These are phyloP conservation scores for Diaporthe velutina DNA, from an alignment of 2,329 filamentous ascomycete genomes.

Conservation along the genomic window DNA sequence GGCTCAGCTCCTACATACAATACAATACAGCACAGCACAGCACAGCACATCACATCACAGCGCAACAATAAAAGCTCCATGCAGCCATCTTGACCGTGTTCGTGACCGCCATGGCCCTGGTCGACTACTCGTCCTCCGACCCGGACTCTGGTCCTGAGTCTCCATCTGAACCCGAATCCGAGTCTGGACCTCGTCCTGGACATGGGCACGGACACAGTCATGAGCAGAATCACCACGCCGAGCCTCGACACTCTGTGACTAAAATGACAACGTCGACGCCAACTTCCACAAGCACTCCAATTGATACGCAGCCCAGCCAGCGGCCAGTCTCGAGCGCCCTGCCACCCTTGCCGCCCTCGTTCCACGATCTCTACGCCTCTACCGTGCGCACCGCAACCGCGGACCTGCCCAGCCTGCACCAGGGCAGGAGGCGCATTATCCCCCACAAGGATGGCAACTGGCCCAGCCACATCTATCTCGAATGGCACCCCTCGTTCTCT, in stretches of 20 bases:
- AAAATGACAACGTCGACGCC: neutral
- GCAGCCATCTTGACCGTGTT: neutral
- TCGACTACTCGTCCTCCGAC: slow-evolving; percentile 54
- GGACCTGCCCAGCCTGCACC: slow-evolving; percentile 88
- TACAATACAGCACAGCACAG: too few relatives aligned
- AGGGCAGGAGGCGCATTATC: slow-evolving; percentile 83
- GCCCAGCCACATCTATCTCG: slow-evolving; percentile 92
- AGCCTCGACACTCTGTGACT: neutral
- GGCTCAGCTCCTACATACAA: neutral
- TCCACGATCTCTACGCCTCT: slow-evolving; percentile 91
- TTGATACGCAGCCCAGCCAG: neutral
- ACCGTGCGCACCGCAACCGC: slow-evolving; percentile 80
- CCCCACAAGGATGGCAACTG: slow-evolving; percentile 92
- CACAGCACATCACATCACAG: neutral
- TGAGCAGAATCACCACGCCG: neutral
- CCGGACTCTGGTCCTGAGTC: slow-evolving; percentile 31
- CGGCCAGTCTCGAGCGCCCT: neutral
- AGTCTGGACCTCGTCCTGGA: neutral
- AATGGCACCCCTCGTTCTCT: slow-evolving; percentile 74
- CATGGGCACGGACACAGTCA: neutral
- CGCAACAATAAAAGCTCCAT: neutral
- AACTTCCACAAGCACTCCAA: neutral
- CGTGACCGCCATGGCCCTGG: slow-evolving; percentile 50
- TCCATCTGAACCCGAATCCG: neutral
- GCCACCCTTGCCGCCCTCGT: slow-evolving; percentile 78